Evolutionary conservation across 805 yeast species (phyloP), one percentile per base, ranked within the genome.

Genomic region (Tetrapisispora arboricola): DNA sequence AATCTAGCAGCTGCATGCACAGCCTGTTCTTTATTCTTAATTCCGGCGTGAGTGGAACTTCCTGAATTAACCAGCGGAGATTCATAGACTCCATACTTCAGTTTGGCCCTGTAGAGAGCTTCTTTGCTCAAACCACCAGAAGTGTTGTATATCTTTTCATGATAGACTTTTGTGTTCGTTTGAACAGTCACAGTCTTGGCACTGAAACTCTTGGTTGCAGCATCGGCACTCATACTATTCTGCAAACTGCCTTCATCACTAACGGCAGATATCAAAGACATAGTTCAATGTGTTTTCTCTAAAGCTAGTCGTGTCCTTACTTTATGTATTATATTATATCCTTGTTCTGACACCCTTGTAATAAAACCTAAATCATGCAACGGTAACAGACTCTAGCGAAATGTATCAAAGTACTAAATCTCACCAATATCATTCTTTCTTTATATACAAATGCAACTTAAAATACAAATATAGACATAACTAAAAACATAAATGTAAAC

Each of bases 1-100:
- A 81, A 66, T 38, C 78, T 62, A 1, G 92, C 92, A 37, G 94
- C 90, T 6, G 82, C 75, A 55, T 79, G 86, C 13, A 84, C 73
- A 22, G 87, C 84, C 18, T 46, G 42, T 9, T 57, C 51, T 32
- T 74, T 69, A 44, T 78, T 70, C 45, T 74, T 70, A 24, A 80
- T 82, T n/a, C 90, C 88, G 4, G 77, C 63, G 9, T 70, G 62
- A n/a, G 10, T 13, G 6, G 77, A 62, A 10, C 70, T 15, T 28
- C 31, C 62, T 21, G 17, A 25, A 24, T 48, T 45, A 46, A 38
- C 69, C 55, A 61, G 75, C 36, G 74, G 82, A 48, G 70, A 65
- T 35, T 67, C 64, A 62, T 67, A 80, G 28, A 75, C 67, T 22
- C 88, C 88, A 50, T 78, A 79, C 53, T 75, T 80, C 53, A 80